Base-by-base conservation (phyloP, 495 filamentous ascomycete species). In the Podospora pseudoanserina region DNA sequence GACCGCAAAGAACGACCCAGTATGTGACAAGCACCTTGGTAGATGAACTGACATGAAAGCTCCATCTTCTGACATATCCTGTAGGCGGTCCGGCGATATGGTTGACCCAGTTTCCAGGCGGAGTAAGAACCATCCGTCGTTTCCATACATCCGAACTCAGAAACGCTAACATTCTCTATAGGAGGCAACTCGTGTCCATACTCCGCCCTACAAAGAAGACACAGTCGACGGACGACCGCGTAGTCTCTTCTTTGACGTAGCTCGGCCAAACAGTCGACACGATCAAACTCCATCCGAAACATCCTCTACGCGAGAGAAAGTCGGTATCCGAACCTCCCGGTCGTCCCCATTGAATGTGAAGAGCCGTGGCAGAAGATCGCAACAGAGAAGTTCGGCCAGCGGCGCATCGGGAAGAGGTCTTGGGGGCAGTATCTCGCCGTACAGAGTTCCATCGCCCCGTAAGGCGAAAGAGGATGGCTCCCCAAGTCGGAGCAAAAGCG, bases 231-330 rank as follows among this genome's bases (percentile, higher is more conserved):
- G 74, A 4, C 76, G 74, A 32, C 73, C 75, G 2, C 78, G 79
- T 13, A 81, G 80, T 2, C 80, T 86, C 70, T 86, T 86, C 74
- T 82, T 84, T 67, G 81, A 86, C 61, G 77, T 85, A 32, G 68
- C 60, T 56, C 60, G 60, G 6, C 26, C 30, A 62, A 63, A 6
- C 61, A 34, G 19, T 32, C n/a, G 27, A 39, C 20, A 56, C 18
- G 23, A n/a, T 26, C 55, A 58, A 15, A 19, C 55, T 2, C 20
- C 57, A 18, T 34, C 70, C 1, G 68, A 63, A 63, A n/a, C 59
- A 65, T 20, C 66, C 64, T 15, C 23, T 67, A 4, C 59, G 63
- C 55, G 60, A 63, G 56, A 30, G 34, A 19, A 20, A 56, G 18
- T 54, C 63, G 13, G 23, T 20, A 23, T 5, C n/a, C 7, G 39